Evolutionary conservation across 805 yeast species (phyloP).

Genomic region (Kodamaea hsintzibuensis): DNA sequence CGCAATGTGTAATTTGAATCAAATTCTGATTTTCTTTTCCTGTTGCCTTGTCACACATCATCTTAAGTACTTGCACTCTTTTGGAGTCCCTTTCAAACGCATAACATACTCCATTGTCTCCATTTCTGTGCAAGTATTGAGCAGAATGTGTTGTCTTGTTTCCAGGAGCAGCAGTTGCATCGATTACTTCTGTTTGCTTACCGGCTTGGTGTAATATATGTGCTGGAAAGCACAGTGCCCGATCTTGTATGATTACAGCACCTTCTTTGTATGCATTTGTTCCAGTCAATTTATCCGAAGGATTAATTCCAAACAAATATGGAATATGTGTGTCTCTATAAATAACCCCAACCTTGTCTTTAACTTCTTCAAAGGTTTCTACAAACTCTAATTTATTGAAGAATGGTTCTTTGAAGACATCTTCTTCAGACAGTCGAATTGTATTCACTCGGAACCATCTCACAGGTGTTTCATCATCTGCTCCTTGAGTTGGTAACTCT

Average conservation of each 20-base stretch:
- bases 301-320: slow-evolving; percentile 78
- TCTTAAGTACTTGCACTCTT: slow-evolving; percentile 67
- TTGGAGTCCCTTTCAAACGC: slow-evolving; percentile 88
- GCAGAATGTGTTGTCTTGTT: slow-evolving; percentile 95
- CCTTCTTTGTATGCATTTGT: slow-evolving; percentile 75
- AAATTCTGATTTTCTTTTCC: slow-evolving; percentile 20
- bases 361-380: slow-evolving; percentile 42
- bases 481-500: slow-evolving; percentile 44
- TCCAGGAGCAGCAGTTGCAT: slow-evolving; percentile 98
- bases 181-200: slow-evolving; percentile 65
- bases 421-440: slow-evolving; percentile 47
- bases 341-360: slow-evolving; percentile 50
- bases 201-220: slow-evolving; percentile 64
- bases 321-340: slow-evolving; percentile 76
- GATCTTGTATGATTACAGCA: slow-evolving; percentile 84
- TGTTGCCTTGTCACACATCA: slow-evolving; percentile 76
- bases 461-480: slow-evolving; percentile 68
- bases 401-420: slow-evolving; percentile 35
- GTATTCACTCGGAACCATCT: slow-evolving; percentile 81
- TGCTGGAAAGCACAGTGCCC: slow-evolving; percentile 97
- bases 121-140: slow-evolving; percentile 47
- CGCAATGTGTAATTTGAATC: slow-evolving; percentile 58
- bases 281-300: slow-evolving; percentile 66
- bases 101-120: slow-evolving; percentile 43
- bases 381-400: slow-evolving; percentile 50